These are phyloP conservation scores for Exophiala sp. DNA, from an alignment of 2,329 filamentous ascomycete genomes.

Conservation along the genomic window DNA sequence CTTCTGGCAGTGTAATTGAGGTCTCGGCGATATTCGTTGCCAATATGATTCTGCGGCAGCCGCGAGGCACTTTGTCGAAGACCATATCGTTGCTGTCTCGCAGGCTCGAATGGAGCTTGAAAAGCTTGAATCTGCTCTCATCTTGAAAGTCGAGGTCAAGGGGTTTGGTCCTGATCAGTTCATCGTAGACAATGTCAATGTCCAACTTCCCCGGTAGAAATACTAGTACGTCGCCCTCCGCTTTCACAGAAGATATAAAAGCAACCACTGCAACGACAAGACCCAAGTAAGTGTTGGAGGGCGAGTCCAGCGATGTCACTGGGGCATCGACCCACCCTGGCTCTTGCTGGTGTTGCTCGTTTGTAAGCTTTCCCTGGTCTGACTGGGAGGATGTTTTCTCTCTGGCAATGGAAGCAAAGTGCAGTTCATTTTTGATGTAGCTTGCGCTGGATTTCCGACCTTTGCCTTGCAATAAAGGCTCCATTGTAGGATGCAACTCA, in stretches of 20 bases:
- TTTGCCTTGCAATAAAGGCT: constrained; percentile 7
- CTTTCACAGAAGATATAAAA: constrained; percentile 44
- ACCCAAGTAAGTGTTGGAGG: constrained; percentile 25
- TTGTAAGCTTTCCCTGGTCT: no score
- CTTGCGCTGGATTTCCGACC: constrained; percentile 8
- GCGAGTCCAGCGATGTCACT: neutral
- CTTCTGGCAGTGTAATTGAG: constrained; percentile 95
- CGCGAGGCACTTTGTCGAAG: constrained; percentile 44
- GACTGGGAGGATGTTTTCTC: no score
- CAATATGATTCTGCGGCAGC: constrained; percentile 85
- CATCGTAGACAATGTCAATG: constrained; percentile 65
- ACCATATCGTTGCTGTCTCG: constrained; percentile 44
- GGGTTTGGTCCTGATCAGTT: constrained; percentile 30
- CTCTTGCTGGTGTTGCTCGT: neutral
- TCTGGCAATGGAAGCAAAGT: neutral
- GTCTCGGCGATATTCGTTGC: constrained; percentile 98
- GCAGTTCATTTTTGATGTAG: constrained; percentile 15
- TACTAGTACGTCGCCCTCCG: constrained; percentile 70
- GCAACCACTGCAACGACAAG: constrained; percentile 45
- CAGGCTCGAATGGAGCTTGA: constrained; percentile 47
- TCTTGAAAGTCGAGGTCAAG: constrained; percentile 43
- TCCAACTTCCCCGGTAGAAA: constrained; percentile 94
- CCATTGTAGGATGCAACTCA: constrained; percentile 6
- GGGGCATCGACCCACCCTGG: constrained; percentile 27
- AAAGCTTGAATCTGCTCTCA: constrained; percentile 40